These are phyloP conservation scores for Psilocybe azurescens DNA, from an alignment of 768 basidiomycete species.

Conservation along the genomic window DNA sequence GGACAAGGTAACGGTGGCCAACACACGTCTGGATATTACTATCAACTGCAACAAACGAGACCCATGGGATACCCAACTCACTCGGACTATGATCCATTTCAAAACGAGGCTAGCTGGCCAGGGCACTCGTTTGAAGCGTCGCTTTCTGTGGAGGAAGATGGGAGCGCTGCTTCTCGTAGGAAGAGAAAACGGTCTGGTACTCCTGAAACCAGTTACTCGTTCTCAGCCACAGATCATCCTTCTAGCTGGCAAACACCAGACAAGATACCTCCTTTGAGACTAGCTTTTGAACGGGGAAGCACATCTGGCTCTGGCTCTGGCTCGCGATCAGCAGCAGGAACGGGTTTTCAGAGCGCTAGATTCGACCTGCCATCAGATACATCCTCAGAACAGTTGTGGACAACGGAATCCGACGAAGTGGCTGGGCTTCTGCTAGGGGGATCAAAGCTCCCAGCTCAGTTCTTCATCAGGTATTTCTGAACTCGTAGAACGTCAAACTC, in stretches of 20 bases:
- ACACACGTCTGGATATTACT: too few species aligned
- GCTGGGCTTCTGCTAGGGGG: neutral
- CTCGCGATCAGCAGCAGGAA: neutral
- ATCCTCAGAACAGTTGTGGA: neutral
- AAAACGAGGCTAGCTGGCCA: too few species aligned
- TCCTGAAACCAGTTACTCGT: neutral
- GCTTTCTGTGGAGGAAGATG: neutral
- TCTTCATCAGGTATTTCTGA: conserved; percentile 4
- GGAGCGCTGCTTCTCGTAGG: neutral
- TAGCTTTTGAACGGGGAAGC: neutral
- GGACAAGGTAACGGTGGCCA: too few species aligned
- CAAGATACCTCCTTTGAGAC: neutral
- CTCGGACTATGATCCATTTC: too few species aligned
- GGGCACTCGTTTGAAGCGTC: too few species aligned
- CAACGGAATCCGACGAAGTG: conserved; percentile 11
- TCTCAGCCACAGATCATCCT: neutral
- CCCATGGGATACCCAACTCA: too few species aligned
- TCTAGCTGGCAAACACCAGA: neutral
- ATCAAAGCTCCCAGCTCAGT: neutral
- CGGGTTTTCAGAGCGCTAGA: neutral
- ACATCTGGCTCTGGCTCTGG: neutral
- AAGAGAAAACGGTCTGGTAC: neutral
- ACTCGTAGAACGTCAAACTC: neutral
- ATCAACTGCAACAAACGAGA: too few species aligned
- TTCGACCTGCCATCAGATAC: conserved; percentile 2